These are phyloP conservation scores for Zasmidium angulare DNA, from an alignment of 2,329 filamentous ascomycete genomes.

Conservation along the genomic window DNA sequence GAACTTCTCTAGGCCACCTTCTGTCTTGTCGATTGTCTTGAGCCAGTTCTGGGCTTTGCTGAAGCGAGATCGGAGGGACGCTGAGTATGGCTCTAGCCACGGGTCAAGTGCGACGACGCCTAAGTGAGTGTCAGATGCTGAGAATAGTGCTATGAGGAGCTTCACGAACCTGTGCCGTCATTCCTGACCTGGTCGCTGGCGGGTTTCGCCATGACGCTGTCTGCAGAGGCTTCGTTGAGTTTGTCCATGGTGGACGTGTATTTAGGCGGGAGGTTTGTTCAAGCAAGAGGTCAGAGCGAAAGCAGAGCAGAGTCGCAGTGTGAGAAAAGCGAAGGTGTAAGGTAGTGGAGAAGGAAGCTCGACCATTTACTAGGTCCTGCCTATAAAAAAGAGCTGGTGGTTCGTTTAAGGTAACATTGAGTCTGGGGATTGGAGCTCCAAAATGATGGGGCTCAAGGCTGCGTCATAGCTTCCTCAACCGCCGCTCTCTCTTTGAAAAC, in stretches of 20 bases:
- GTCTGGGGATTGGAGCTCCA: too few relatives aligned
- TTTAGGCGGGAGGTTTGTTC: neutral
- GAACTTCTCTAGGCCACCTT: slow-evolving; percentile 91
- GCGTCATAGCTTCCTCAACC: too few relatives aligned
- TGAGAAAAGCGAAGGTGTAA: neutral
- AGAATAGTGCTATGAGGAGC: neutral
- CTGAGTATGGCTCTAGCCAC: slow-evolving; percentile 83
- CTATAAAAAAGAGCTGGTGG: too few relatives aligned
- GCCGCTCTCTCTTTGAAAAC: too few relatives aligned
- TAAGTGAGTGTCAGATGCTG: slow-evolving; percentile 41
- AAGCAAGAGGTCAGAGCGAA: neutral
- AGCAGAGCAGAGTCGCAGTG: neutral
- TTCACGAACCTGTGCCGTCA: slow-evolving; percentile 66
- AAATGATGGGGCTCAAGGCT: too few relatives aligned
- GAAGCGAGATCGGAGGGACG: slow-evolving; percentile 73
- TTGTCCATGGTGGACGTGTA: slow-evolving; percentile 34
- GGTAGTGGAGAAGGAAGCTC: neutral
- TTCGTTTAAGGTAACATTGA: too few relatives aligned
- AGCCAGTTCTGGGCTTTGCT: slow-evolving; percentile 83
- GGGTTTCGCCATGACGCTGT: slow-evolving; percentile 46
- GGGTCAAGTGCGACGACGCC: slow-evolving; percentile 86
- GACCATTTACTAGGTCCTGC: neutral
- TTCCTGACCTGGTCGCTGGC: slow-evolving; percentile 57
- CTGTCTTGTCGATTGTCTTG: slow-evolving; percentile 73
- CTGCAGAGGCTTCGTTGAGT: slow-evolving; percentile 47